Conservation (phyloP, 1,139 yeast genomes). For the Nakaseomyces nivariensis region DNA sequence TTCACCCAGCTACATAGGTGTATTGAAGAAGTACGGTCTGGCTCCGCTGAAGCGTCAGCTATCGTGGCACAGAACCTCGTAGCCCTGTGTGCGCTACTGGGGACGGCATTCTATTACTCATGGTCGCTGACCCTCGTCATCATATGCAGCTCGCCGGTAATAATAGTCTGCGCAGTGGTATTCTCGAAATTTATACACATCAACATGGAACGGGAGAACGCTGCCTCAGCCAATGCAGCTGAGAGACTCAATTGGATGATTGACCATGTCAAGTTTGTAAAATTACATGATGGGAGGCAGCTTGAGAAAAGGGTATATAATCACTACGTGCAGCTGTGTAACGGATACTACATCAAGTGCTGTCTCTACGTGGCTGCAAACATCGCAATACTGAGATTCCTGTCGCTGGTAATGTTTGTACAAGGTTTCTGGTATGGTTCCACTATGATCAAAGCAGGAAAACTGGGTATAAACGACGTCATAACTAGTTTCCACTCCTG, state of each 20-base stretch:
- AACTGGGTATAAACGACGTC: constrained; percentile 49
- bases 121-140: constrained; percentile 79
- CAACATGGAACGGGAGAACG: constrained; percentile 50
- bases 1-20: constrained; percentile 61
- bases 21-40: constrained; percentile 65
- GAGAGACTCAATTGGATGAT: constrained; percentile 63
- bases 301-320: constrained; percentile 42
- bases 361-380: constrained; percentile 48
- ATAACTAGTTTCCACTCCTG: constrained; percentile 81
- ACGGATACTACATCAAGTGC: constrained; percentile 38
- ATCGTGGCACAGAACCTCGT: constrained; percentile 43
- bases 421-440: constrained; percentile 92
- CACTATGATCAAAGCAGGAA: constrained; percentile 44
- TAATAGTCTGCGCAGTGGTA: constrained; percentile 40
- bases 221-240: constrained; percentile 45
- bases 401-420: constrained; percentile 67
- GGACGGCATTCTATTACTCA: constrained; percentile 63
- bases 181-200: constrained; percentile 45
- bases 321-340: constrained; percentile 35
- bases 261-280: constrained; percentile 47
- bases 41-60: constrained; percentile 61
- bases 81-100: constrained; percentile 46
- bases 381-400: constrained; percentile 44
- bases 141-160: constrained; percentile 61
- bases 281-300: constrained; percentile 49